Evolutionary conservation across 2,329 filamentous ascomycete species (phyloP).

Genomic region (Botryosphaeria dothidea): DNA sequence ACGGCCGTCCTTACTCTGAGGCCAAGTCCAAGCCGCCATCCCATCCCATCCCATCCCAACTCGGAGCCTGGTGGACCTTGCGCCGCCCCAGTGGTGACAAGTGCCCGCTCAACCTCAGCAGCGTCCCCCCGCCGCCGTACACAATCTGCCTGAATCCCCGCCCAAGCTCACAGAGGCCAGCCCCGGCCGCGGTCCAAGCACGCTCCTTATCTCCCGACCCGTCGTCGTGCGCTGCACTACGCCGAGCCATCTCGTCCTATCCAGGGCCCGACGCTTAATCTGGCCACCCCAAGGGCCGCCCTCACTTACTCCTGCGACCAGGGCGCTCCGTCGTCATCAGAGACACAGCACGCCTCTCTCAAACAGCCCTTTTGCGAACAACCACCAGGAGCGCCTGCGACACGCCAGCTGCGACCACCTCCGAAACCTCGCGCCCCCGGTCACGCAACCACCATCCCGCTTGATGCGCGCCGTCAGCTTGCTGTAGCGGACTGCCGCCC

Average conservation of each 20-base stretch:
- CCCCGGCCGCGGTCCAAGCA: background rate
- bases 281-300: slow-evolving; percentile 2
- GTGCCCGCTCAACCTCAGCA: slow-evolving; percentile 7
- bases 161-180: background rate
- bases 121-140: slow-evolving; percentile 1
- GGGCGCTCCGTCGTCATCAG: slow-evolving; percentile 18
- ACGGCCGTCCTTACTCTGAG: slow-evolving; percentile 12
- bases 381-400: slow-evolving; percentile 3
- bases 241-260: background rate
- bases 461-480: slow-evolving; percentile 4
- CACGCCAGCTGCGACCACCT: background rate
- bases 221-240: background rate
- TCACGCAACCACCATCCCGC: background rate
- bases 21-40: background rate
- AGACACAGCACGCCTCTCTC: background rate
- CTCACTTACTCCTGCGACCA: slow-evolving; percentile 17
- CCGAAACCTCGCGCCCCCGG: background rate
- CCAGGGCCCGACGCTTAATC: slow-evolving; percentile 16
- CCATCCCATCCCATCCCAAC: background rate
- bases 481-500: slow-evolving; percentile 3
- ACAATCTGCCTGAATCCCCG: slow-evolving; percentile 1
- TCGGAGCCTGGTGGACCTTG: background rate
- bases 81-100: background rate
- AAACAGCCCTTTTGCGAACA: background rate
- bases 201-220: background rate